These are phyloP conservation scores for Spatholobus suberectus DNA, from an alignment of 306 rosid species.

Conservation along the genomic window DNA sequence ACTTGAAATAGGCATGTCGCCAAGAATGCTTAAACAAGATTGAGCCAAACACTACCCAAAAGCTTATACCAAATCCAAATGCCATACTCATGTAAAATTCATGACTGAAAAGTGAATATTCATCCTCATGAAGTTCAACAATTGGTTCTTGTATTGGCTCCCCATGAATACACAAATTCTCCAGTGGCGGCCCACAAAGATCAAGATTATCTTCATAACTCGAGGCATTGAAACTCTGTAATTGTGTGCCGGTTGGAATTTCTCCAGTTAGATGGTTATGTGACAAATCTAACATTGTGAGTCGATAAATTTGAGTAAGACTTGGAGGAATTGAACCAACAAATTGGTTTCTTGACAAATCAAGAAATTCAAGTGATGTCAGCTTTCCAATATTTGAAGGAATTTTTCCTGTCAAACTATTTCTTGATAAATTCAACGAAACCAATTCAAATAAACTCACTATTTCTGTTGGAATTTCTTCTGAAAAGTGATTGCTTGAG, in stretches of 20 bases:
- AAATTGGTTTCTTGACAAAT: conserved; percentile 32
- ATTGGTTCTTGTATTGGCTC: not conserved
- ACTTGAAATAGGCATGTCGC: conserved; percentile 19
- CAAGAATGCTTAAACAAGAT: not conserved
- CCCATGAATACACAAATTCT: not conserved
- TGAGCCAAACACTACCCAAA: not conserved
- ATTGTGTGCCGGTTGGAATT: conserved; percentile 25
- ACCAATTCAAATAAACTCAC: not conserved
- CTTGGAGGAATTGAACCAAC: conserved; percentile 8
- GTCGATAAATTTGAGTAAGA: not conserved
- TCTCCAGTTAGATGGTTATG: not conserved
- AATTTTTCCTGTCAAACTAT: not conserved
- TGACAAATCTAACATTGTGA: conserved; percentile 3
- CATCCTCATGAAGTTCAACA: not conserved
- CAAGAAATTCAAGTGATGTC: conserved; percentile 16
- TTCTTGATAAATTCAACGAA: conserved; percentile 42
- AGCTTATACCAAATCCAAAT: not conserved
- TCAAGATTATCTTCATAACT: conserved; percentile 19
- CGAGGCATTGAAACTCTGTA: conserved; percentile 3
- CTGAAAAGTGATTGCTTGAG: conserved; percentile 28
- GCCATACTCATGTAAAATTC: not conserved
- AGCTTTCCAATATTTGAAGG: conserved; percentile 1
- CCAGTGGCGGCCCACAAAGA: conserved; percentile 39
- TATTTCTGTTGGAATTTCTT: not conserved
- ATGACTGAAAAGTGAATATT: not conserved